Evolutionary conservation across 2,329 filamentous ascomycete genomes (phyloP).

Genomic region (Curvularia eragrostidis): DNA sequence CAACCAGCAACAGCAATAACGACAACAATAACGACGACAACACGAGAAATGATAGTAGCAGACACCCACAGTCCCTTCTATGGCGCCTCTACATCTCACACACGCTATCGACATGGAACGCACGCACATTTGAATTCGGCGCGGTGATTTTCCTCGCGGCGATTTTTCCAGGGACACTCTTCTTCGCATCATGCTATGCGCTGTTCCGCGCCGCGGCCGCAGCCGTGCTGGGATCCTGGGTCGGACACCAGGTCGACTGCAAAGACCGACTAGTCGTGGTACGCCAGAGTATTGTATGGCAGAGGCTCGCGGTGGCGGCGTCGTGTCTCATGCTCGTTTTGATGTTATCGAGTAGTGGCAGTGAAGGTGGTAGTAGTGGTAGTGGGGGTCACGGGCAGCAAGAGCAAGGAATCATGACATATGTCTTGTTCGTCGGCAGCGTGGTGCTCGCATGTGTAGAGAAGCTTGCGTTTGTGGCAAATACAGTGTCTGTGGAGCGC

Average conservation of each 20-base stretch:
- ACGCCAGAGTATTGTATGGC: slow-evolving; percentile 51
- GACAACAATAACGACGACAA: not conserved
- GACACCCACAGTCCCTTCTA: slow-evolving; percentile 24
- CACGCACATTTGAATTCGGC: slow-evolving; percentile 58
- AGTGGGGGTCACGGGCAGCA: not conserved
- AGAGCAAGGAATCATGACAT: slow-evolving; percentile 33
- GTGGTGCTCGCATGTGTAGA: slow-evolving; percentile 69
- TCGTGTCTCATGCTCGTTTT: slow-evolving; percentile 41
- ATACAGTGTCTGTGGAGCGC: slow-evolving; percentile 71
- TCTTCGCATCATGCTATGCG: slow-evolving; percentile 74
- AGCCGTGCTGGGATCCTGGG: slow-evolving; percentile 63
- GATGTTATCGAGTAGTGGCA: slow-evolving; percentile 20
- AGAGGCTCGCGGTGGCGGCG: slow-evolving; percentile 41
- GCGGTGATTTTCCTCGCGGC: slow-evolving; percentile 57
- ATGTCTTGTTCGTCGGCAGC: slow-evolving; percentile 37
- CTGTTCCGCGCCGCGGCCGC: slow-evolving; percentile 65
- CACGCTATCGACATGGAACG: slow-evolving; percentile 58
- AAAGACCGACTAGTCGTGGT: slow-evolving; percentile 52
- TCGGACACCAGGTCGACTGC: slow-evolving; percentile 67
- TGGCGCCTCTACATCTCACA: slow-evolving; percentile 55
- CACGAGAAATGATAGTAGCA: slow-evolving; percentile 1
- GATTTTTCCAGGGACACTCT: slow-evolving; percentile 62
- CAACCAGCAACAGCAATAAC: not conserved
- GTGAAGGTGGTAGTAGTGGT: not conserved
- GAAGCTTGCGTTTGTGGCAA: slow-evolving; percentile 70